A percentile compares a stretch with the other conserved stretches of the same genome.
Conservation (phyloP, 148 eudicot species). For the Camellia lanceoleosa region DNA sequence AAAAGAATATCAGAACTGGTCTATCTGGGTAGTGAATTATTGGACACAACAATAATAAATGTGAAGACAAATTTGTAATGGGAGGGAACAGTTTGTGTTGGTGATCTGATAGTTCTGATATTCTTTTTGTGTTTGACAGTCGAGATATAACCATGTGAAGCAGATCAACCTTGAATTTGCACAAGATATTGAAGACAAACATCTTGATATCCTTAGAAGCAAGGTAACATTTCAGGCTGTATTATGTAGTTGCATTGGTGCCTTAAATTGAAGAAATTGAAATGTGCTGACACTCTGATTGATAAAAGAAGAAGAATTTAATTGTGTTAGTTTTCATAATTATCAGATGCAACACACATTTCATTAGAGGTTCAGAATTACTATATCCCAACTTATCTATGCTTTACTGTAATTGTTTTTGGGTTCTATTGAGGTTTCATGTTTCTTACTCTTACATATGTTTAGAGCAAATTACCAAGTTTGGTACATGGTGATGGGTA, state of each 20-base stretch:
- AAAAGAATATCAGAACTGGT: background rate
- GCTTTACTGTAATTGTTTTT: no score
- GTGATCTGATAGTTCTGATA: slow-evolving; percentile 1
- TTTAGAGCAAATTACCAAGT: background rate
- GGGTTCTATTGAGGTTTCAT: background rate
- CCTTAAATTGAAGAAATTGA: slow-evolving; percentile 3
- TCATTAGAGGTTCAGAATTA: background rate
- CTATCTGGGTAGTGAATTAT: background rate
- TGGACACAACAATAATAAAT: background rate
- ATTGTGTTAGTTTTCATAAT: background rate
- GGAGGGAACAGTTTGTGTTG: background rate
- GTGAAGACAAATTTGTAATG: no score
- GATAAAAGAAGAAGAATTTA: background rate
- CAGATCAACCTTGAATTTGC: slow-evolving; percentile 87
- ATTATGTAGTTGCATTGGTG: background rate
- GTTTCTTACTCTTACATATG: background rate
- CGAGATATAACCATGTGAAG: slow-evolving; percentile 71
- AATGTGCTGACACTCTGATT: background rate
- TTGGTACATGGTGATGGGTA: background rate
- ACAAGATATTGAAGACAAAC: slow-evolving; percentile 76
- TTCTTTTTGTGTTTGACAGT: slow-evolving; percentile 39
- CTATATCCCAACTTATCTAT: background rate
- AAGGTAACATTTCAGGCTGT: slow-evolving; percentile 41
- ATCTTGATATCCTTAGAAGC: slow-evolving; percentile 58
- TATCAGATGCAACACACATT: background rate